Evolutionary conservation across 202 grass and related monocot genomes (phyloP), one percentile per base, ranked within the genome.

Genomic region (Bolboschoenoplectus hybrid): DNA sequence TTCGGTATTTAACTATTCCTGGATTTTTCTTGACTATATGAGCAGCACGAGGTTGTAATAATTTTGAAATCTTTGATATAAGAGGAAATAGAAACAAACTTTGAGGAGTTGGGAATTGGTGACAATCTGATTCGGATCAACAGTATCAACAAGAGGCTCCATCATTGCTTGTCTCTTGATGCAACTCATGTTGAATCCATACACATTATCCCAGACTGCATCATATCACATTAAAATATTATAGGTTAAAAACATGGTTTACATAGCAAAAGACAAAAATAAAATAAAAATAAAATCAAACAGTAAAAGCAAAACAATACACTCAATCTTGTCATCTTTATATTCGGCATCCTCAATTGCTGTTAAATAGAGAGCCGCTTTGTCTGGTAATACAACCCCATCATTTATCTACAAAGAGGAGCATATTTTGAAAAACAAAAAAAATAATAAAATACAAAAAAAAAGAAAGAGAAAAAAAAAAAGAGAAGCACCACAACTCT

Each of bases 171-270:
- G 97, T 78, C 93, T 96, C 92, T 90, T 99, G 87, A 96, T 99
- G 87, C 97, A 99, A 81, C 97, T 94, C 97, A 99, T 99, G 85
- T 99, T 91, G 80, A 99, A 99, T 72, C 93, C 97, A 91, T 99
- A 99, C 2, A 99, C 97, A 82, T 91, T 88, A 85, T 92, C 87
- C 97, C 97, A 99, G 83, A 96, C 97, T 99, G 81, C 68, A 87
- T 58, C 38, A 3, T 4, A 67, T 88, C 35, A 86, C 66, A 87
- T 13, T 81, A 12, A 69, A 74, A 62, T 10, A 19, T 47, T 16
- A 32, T 65, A 49, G 87, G n/a, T 67, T 50, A 57, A 5, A 76
- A 63, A 76, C 67, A 80, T 55, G 6, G 9, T 36, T 71, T 88
- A 63, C 19, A 47, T 71, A 20, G 47, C 67, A 65, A 19, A 51